Conservation (phyloP, 805 yeast species). For the Ogataea nitratoaversa region DNA sequence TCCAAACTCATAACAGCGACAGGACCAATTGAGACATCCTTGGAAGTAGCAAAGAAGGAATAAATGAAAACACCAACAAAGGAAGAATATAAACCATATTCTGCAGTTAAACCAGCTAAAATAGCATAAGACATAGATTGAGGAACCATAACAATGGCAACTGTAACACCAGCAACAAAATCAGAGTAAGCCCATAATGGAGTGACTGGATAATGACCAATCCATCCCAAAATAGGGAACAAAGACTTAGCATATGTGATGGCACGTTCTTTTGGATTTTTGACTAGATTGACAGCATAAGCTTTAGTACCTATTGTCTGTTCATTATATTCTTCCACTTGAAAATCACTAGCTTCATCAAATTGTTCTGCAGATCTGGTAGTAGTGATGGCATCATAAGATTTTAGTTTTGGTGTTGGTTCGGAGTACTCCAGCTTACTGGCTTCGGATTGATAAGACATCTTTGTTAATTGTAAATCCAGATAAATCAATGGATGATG, state of each 20-base stretch:
- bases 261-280: constrained; percentile 38
- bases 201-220: constrained; percentile 69
- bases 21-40: constrained; percentile 94
- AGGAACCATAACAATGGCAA: constrained; percentile 89
- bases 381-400: not conserved
- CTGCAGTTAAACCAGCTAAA: constrained; percentile 74
- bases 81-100: constrained; percentile 87
- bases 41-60: constrained; percentile 89
- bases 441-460: not conserved
- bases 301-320: constrained; percentile 23
- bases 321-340: constrained; percentile 21
- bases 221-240: constrained; percentile 83
- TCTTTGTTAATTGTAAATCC: not conserved
- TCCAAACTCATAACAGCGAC: constrained; percentile 94
- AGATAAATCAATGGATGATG: no score
- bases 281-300: constrained; percentile 25
- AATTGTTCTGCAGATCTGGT: not conserved
- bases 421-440: not conserved
- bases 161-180: constrained; percentile 87
- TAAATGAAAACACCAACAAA: constrained; percentile 88
- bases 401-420: not conserved
- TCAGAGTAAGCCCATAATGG: constrained; percentile 71
- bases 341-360: not conserved
- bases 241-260: constrained; percentile 52
- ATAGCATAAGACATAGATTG: constrained; percentile 95